These are phyloP conservation scores for Neurospora crassa DNA, from an alignment of 2,329 filamentous ascomycete species.

Conservation along the genomic window DNA sequence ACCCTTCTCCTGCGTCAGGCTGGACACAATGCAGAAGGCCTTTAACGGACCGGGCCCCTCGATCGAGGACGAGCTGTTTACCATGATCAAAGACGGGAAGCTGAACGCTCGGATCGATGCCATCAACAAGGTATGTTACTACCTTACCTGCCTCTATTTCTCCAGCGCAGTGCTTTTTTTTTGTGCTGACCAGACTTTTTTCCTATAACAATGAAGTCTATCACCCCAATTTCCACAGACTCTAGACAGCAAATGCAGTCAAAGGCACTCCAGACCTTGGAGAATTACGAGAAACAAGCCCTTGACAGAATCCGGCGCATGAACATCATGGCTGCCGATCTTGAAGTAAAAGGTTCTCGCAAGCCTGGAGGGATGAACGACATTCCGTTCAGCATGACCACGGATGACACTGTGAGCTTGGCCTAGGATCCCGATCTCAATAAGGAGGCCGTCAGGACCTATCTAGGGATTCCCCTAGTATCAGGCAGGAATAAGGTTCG, in stretches of 20 bases:
- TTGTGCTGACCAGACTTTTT: not conserved
- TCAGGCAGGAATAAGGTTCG: not conserved
- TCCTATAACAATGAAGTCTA: conserved; percentile 38
- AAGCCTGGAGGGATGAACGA: conserved; percentile 2
- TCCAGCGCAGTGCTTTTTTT: not conserved
- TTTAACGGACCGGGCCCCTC: conserved; percentile 57
- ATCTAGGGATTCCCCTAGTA: not conserved
- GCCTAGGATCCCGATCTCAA: not conserved
- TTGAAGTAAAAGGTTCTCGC: conserved; percentile 50
- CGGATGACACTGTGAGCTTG: not conserved
- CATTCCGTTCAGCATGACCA: not conserved
- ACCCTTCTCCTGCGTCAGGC: conserved; percentile 79
- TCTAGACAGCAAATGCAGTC: conserved; percentile 60
- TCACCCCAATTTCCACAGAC: conserved; percentile 62
- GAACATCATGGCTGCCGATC: conserved; percentile 62
- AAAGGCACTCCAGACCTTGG: conserved; percentile 57
- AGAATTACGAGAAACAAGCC: conserved; percentile 64
- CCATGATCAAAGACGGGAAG: conserved; percentile 63
- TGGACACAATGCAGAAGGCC: conserved; percentile 66
- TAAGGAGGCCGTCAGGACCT: no score
- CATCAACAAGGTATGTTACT: conserved; percentile 59
- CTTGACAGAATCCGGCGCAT: conserved; percentile 69
- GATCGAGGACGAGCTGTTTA: conserved; percentile 65
- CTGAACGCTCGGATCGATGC: conserved; percentile 77
- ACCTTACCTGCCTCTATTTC: not conserved